Evolutionary conservation across 1,284 basidiomycete species (phyloP), one percentile per base, ranked within the genome.

Genomic region (Microbotryum scabiosae): DNA sequence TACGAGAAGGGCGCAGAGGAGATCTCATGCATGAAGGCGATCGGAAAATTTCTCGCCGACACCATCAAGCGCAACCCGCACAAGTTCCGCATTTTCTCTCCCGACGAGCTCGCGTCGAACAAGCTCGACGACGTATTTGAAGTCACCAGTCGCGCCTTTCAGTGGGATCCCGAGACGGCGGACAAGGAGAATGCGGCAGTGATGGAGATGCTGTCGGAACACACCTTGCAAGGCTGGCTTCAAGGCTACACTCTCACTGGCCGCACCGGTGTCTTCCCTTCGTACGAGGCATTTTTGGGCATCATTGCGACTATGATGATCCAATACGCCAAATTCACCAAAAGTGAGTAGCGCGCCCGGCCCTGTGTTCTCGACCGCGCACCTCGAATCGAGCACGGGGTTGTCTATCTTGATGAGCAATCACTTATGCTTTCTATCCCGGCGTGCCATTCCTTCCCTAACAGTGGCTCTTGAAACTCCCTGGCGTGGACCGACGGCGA

Each of bases 71-170:
- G 83, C 62, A 92, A 92, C 73, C 84, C 85, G 1, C 78, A 77
- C 28, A 78, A 80, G 0, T 91, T 92, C 80, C 81, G 90, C 56
- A 87, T 93, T 63, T 92, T 92, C 78, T 89, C 86, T n/a, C 90
- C 90, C 0, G 90, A 94, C 70, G 88, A 90, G 70, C 79, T 92
- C n/a, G 83, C 85, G 9, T 88, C 86, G 41, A 93, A 93, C 78
- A 91, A 93, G 76, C 82, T 94, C 21, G 87, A 87, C 71, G 86
- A 82, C 4, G 83, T 86, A 6, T 81, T 91, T 52, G 79, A 85
- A 5, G 62, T 58, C 16, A 62, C 68, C 5, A 23, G 30, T 14
- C 57, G 89, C 56, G 85, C 89, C 76, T 85, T 91, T 74, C 88
- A 92, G 75, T 88, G 82, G 86, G 90, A 92, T 71, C 78, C 78